Conservation (phyloP, 2,329 filamentous ascomycete species). For the Fusarium sp. region DNA sequence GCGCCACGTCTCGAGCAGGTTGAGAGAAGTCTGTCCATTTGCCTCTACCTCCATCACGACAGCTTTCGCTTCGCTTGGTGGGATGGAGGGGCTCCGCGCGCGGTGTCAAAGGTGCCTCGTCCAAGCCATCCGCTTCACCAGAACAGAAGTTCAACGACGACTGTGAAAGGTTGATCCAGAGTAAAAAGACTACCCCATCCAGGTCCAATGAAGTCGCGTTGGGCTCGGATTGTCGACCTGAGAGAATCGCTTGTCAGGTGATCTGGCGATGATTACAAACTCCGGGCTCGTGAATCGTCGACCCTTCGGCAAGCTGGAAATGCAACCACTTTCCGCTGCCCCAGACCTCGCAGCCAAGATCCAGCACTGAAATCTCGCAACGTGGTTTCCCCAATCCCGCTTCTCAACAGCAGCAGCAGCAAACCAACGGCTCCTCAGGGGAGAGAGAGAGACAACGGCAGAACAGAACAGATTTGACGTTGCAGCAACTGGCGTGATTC, state of each 20-base stretch:
- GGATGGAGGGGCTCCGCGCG: slow-evolving; percentile 34
- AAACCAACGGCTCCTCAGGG: not conserved
- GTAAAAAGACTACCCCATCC: not conserved
- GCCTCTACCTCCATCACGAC: slow-evolving; percentile 44
- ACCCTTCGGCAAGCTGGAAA: not conserved
- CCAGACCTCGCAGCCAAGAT: not conserved
- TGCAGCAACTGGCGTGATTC: slow-evolving; percentile 33
- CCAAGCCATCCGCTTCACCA: slow-evolving; percentile 39
- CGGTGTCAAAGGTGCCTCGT: slow-evolving; percentile 32
- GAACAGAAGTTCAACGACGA: slow-evolving; percentile 9
- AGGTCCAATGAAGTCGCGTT: slow-evolving; percentile 17
- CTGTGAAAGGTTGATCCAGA: not conserved
- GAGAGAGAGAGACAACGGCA: not conserved
- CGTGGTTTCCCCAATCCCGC: not conserved
- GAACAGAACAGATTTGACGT: slow-evolving; percentile 3
- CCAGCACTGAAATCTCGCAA: slow-evolving; percentile 3
- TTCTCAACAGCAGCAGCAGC: not conserved
- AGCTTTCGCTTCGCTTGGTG: slow-evolving; percentile 38
- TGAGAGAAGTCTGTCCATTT: slow-evolving; percentile 39
- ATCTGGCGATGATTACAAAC: slow-evolving; percentile 26
- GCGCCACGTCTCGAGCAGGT: slow-evolving; percentile 42
- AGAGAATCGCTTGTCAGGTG: not conserved
- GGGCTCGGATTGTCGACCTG: not conserved
- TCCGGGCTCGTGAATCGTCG: not conserved
- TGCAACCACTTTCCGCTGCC: not conserved